These are phyloP conservation scores for Thielaviopsis euricoi DNA, from an alignment of 2,329 filamentous ascomycete species.

Conservation along the genomic window DNA sequence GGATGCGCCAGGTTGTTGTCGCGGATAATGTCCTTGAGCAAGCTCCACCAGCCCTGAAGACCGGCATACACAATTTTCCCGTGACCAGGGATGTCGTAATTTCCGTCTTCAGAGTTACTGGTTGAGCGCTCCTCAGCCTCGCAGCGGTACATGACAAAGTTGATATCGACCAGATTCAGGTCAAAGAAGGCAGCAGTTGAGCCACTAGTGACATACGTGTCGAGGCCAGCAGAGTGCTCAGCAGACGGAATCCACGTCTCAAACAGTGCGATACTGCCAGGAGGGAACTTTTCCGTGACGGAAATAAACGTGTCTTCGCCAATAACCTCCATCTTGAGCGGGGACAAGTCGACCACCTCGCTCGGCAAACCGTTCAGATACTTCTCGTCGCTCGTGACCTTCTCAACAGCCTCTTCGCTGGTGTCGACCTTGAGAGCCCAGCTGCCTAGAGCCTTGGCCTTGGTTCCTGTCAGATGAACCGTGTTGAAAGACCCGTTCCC, in stretches of 20 bases:
- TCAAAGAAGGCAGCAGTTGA: slow-evolving; percentile 62
- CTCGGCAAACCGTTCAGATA: slow-evolving; percentile 72
- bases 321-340: slow-evolving; percentile 55
- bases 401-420: slow-evolving; percentile 49
- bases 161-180: slow-evolving; percentile 66
- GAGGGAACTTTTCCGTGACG: slow-evolving; percentile 69
- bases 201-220: slow-evolving; percentile 71
- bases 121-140: slow-evolving; percentile 74
- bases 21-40: slow-evolving; percentile 66
- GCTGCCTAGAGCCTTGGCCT: slow-evolving; percentile 69
- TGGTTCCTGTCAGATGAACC: slow-evolving; percentile 67
- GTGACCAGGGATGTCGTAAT: slow-evolving; percentile 66
- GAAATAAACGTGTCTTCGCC: slow-evolving; percentile 63
- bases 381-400: slow-evolving; percentile 50
- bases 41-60: slow-evolving; percentile 96
- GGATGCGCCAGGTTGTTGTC: slow-evolving; percentile 89
- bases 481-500: slow-evolving; percentile 67
- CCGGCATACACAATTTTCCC: slow-evolving; percentile 85
- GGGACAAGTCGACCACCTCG: slow-evolving; percentile 56
- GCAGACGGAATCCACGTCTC: slow-evolving; percentile 89
- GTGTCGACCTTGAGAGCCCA: slow-evolving; percentile 85
- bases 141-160: slow-evolving; percentile 80
- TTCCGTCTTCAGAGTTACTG: slow-evolving; percentile 64
- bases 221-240: slow-evolving; percentile 68
- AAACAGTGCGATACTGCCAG: slow-evolving; percentile 86